Evolutionary conservation across 1,139 yeast genomes (phyloP), one percentile per base, ranked within the genome.

Genomic region (Yamadazyma taylorii): DNA sequence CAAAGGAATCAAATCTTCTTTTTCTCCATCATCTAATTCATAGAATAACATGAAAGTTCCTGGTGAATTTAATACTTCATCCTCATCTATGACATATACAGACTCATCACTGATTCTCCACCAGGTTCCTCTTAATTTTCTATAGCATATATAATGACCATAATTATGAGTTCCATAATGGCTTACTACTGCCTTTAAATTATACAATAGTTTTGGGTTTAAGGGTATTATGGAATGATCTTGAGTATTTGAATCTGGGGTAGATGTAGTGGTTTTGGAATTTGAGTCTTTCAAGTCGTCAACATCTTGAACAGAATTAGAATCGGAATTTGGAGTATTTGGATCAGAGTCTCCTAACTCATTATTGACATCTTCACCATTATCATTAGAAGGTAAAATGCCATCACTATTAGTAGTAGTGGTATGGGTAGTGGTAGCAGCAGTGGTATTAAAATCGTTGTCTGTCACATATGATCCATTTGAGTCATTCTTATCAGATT

Each of bases 121-220:
- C 97, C 97, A 90, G 10, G 80, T 73, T 1, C 94, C 95, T 51
- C 94, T 74, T 41, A 70, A 74, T 51, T 79, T 82, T 52, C 97
- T 78, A 63, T 77, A 90, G 35, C 95, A 87, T 41, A 90, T 87
- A 58, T 90, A 90, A 58, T 90, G 97, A 14, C 97, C 97, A 58
- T 88, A 90, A 55, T 90, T 88, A 53, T 90, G 97, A 3, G 96
- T 85, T 34, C 97, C 97, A 56, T 82, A 89, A 58, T 90, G 97
- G 1, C 90, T 81, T 34, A 90, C 85, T 1, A 86, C 94, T 1
- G 96, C 88, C 52, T 85, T 85, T 41, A 90, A 71, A 33, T 79
- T 72, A 56, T 90, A 90, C 22, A 73, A 62, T 34, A 81, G 58
- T 10, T 71, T 66, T 2, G 78, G 58, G 35, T 61, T 50, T 1